These are phyloP conservation scores for Tritrichomonas foetus DNA, from an alignment of 208 protist species.

Conservation along the genomic window DNA sequence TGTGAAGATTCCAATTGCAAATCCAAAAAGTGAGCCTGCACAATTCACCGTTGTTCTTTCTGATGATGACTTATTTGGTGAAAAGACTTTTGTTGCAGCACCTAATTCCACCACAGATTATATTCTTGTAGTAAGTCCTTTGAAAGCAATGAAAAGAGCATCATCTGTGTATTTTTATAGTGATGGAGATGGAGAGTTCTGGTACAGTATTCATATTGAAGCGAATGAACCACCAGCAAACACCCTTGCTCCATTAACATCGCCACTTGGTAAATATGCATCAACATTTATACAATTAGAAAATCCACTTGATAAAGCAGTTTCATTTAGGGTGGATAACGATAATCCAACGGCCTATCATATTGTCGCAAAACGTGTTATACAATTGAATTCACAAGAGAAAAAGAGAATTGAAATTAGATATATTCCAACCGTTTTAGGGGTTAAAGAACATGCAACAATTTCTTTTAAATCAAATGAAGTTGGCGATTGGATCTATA, in stretches of 20 bases:
- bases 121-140: background rate
- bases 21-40: background rate
- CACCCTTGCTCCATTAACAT: background rate
- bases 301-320: background rate
- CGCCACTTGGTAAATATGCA: background rate
- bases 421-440: background rate
- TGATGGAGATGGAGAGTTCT: background rate
- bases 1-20: background rate
- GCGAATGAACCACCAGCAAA: background rate
- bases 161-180: slow-evolving; percentile 18
- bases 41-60: background rate
- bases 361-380: background rate
- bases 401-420: slow-evolving; percentile 16
- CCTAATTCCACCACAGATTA: background rate
- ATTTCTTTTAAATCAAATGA: background rate
- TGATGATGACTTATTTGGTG: slow-evolving; percentile 36
- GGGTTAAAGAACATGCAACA: background rate
- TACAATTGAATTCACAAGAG: background rate
- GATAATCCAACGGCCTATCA: slow-evolving; percentile 2
- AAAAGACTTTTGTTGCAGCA: background rate
- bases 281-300: background rate
- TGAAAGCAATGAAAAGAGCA: background rate
- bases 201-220: background rate
- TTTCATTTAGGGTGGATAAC: background rate
- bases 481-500: background rate